Evolutionary conservation across 257 asterid species (phyloP).

Genomic region (Primulina tabacum): DNA sequence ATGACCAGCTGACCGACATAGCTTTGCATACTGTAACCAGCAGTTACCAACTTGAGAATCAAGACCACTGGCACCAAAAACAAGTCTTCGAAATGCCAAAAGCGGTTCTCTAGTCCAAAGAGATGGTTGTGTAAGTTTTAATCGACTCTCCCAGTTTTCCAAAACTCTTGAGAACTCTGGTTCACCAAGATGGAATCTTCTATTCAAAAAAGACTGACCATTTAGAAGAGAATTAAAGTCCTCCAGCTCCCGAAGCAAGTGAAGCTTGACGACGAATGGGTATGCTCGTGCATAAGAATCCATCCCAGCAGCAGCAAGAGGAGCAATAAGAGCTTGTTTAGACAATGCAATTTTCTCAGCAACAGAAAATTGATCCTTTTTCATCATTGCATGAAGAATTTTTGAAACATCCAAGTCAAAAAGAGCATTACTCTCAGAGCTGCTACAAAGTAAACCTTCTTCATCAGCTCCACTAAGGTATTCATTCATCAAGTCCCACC

Average conservation of each 20-base stretch:
- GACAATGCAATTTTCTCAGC: conserved; percentile 78
- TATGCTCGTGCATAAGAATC: conserved; percentile 97
- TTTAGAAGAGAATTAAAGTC: conserved; percentile 76
- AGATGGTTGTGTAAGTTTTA: conserved; percentile 89
- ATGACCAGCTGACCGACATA: conserved; percentile 97
- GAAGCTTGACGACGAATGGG: conserved; percentile 94
- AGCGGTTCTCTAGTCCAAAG: conserved; percentile 99
- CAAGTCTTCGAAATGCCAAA: conserved; percentile 88
- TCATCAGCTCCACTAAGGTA: conserved; percentile 79
- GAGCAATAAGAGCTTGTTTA: conserved; percentile 94
- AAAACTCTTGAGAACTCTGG: conserved; percentile 57
- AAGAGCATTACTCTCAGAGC: conserved; percentile 88
- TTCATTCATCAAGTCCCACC: conserved; percentile 98
- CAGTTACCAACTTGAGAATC: conserved; percentile 74
- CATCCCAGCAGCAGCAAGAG: conserved; percentile 99
- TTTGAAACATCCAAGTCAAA: conserved; percentile 95
- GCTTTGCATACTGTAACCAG: conserved; percentile 96
- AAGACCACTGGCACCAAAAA: conserved; percentile 77
- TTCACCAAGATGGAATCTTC: conserved; percentile 53
- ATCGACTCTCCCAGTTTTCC: conserved; percentile 88
- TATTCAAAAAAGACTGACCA: conserved; percentile 75
- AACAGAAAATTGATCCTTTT: conserved; percentile 64
- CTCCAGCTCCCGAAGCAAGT: conserved; percentile 91
- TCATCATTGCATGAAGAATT: conserved; percentile 93
- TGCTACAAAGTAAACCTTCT: conserved; percentile 82